Conservation (phyloP, 352 stramenopile genomes). For the Phytophthora syringae region DNA sequence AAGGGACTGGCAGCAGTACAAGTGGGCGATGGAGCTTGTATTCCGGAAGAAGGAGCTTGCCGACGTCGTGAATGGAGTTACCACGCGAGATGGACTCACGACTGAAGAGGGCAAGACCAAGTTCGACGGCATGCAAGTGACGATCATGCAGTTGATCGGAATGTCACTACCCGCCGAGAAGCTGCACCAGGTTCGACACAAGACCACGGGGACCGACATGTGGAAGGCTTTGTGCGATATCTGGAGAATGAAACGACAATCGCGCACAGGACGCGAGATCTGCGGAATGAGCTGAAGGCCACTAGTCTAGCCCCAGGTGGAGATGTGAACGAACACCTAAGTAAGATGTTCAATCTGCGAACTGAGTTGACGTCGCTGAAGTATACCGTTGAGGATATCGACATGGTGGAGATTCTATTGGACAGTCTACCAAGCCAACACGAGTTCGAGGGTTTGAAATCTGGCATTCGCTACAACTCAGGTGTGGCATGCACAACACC, state of each 20-base stretch:
- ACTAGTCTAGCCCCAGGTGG: neutral
- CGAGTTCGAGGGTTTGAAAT: conserved; percentile 3
- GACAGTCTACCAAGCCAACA: neutral
- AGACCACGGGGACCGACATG: too few relatives aligned
- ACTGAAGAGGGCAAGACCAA: neutral
- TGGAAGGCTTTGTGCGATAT: too few relatives aligned
- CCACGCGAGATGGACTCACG: neutral
- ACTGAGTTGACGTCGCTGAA: neutral
- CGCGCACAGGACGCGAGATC: too few relatives aligned
- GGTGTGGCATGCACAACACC: neutral
- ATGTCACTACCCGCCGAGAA: too few relatives aligned
- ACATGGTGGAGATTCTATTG: conserved; percentile 5
- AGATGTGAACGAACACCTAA: neutral
- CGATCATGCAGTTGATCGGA: conserved; percentile 4
- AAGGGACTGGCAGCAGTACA: neutral
- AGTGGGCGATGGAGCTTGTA: neutral
- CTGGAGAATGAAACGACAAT: too few relatives aligned
- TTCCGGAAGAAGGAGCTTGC: neutral
- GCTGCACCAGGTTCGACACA: too few relatives aligned
- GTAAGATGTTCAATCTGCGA: conserved; percentile 1
- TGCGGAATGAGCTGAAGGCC: neutral
- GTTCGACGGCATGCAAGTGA: neutral
- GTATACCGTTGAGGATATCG: neutral
- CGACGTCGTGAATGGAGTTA: neutral
- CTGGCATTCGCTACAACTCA: neutral